phyloP scores from a whole-genome alignment of 441 rosid genomes.

The Adansonia grandidieri region DNA sequence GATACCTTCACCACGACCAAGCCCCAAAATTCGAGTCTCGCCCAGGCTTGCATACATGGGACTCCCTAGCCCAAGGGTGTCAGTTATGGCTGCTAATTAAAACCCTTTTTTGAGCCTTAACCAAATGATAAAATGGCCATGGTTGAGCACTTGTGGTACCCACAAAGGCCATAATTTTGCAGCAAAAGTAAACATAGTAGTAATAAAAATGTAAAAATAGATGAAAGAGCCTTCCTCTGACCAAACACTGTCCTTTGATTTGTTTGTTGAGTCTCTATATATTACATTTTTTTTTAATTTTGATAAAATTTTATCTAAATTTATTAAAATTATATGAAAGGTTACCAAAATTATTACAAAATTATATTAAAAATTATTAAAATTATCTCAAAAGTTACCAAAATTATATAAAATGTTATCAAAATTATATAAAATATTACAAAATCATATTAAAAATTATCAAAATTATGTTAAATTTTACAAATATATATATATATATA shows the following conservation, averaged over 20 bases:
- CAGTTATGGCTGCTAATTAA: not conserved
- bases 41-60: constrained; percentile 82
- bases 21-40: constrained; percentile 60
- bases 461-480: no score
- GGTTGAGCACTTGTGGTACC: constrained; percentile 20
- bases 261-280: not conserved
- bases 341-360: no score
- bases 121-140: not conserved
- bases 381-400: no score
- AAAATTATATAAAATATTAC: no score
- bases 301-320: no score
- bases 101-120: not conserved
- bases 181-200: not conserved
- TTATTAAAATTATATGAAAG: no score
- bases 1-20: constrained; percentile 78
- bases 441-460: no score
- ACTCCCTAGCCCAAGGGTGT: constrained; percentile 51
- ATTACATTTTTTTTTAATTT: no score
- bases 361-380: no score
- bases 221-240: not conserved
- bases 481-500: no score
- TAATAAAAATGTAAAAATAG: constrained; percentile 9
- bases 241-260: not conserved
- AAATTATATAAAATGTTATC: no score
- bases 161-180: not conserved